Conservation (phyloP, 2,329 filamentous ascomycete species). For the Neonectria magnoliae region DNA sequence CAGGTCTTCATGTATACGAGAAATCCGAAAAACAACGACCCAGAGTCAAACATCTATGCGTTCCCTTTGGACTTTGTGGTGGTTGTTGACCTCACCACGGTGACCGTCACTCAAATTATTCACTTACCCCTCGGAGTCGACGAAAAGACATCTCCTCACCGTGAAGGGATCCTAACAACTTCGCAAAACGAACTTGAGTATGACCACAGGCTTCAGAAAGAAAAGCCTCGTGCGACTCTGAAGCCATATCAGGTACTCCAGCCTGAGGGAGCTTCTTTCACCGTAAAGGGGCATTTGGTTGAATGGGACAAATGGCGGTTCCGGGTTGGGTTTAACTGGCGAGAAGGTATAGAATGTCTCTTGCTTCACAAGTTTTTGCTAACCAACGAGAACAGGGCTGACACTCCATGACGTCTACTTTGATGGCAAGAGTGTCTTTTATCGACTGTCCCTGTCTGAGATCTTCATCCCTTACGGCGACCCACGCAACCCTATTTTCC, state of each 20-base stretch:
- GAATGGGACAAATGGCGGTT: conserved; percentile 73
- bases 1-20: conserved; percentile 17
- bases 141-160: conserved; percentile 6
- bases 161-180: background rate
- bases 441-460: conserved; percentile 71
- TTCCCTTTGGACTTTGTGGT: conserved; percentile 18
- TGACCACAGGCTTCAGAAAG: conserved; percentile 41
- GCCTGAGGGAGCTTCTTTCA: conserved; percentile 38
- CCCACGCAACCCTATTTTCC: conserved; percentile 61
- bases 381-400: too few species aligned
- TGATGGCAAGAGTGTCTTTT: conserved; percentile 70
- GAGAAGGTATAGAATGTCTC: conserved; percentile 61
- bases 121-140: conserved; percentile 8
- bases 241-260: conserved; percentile 38
- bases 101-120: conserved; percentile 8
- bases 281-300: conserved; percentile 56
- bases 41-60: conserved; percentile 11
- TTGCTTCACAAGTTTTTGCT: too few species aligned
- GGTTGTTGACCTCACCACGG: conserved; percentile 1
- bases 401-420: conserved; percentile 76
- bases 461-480: conserved; percentile 74
- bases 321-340: conserved; percentile 72
- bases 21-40: conserved; percentile 19
- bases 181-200: conserved; percentile 43
- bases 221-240: conserved; percentile 38